Percentiles rank a stretch among this genome's conserved stretches.
Conservation (phyloP, 306 rosid species). For the Cajanus cajan region DNA sequence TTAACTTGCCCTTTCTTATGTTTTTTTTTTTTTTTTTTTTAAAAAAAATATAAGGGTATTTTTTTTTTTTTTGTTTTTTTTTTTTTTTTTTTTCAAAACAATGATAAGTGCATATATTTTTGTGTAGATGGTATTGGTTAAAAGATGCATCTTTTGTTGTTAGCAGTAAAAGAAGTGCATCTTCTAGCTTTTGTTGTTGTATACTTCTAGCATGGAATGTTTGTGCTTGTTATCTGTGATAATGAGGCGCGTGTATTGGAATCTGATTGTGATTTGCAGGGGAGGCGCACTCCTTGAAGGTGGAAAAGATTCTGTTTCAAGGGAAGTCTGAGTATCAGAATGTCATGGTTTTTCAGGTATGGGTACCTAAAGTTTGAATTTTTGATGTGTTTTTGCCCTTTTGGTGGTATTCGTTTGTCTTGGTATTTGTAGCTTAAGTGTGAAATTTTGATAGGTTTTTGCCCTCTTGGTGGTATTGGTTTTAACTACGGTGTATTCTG, state of each 20-base stretch:
- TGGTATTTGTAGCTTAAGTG: no score
- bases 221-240: background rate
- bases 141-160: background rate
- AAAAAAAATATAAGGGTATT: no score
- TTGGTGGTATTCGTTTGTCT: no score
- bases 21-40: no score
- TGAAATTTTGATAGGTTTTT: background rate
- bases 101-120: background rate
- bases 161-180: background rate
- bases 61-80: background rate
- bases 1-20: no score
- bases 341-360: slow-evolving; percentile 96
- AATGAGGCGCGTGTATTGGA: background rate
- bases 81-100: no score
- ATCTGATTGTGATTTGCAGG: slow-evolving; percentile 50
- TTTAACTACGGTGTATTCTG: background rate
- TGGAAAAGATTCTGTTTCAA: slow-evolving; percentile 81
- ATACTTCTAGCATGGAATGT: background rate
- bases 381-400: background rate
- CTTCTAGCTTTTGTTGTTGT: background rate
- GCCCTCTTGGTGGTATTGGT: background rate
- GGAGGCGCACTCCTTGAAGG: slow-evolving; percentile 98
- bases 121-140: background rate
- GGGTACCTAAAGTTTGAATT: no score
- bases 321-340: slow-evolving; percentile 93